Evolutionary conservation across 306 rosid genomes (phyloP), one percentile per base, ranked within the genome.

Genomic region (Alnus rubra): DNA sequence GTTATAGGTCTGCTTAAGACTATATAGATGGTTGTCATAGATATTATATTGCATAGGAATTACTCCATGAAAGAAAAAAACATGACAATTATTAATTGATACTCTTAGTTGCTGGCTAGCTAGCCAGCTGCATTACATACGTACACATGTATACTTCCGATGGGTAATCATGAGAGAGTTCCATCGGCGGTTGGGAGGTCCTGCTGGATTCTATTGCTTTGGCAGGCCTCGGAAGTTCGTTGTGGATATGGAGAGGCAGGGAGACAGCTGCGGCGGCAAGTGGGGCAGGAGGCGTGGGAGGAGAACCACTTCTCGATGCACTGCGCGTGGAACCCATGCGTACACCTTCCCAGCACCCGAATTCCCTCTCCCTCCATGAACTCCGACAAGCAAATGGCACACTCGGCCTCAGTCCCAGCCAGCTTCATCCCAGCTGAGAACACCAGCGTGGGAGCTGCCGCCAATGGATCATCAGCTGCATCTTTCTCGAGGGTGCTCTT

Each of bases 351-450:
- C 84, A 87, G 15, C 33, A 87, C 76, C 53, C 82, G 84, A 73
- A 87, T 76, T n/a, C 77, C 80, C 45, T 87, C 86, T 31, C 90
- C 90, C 10, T 84, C 90, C 76, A 56, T 80, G 42, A 87, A 84
- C 73, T 87, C 90, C 51, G 86, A 71, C 84, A 87, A 74, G 80
- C 90, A 87, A 78, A 87, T 87, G 56, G 88, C 79, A 37, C 90
- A 87, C 80, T 87, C 90, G 33, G 84, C 86, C 73, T 79, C 80
- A 9, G 60, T 68, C 6, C 87, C 90, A 9, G 84, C 86, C 55
- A 87, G 64, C n/a, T 62, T 83, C 79, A 78, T 78, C 19, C 16
- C 89, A 30, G 74, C 69, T 31, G 89, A 63, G 71, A 78, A 86
- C 48, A 84, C 80, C 63, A 83, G 6, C 67, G 78, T 53, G 49